Evolutionary conservation across 2,329 filamentous ascomycete genomes (phyloP).

Genomic region (Phialophora tarda): DNA sequence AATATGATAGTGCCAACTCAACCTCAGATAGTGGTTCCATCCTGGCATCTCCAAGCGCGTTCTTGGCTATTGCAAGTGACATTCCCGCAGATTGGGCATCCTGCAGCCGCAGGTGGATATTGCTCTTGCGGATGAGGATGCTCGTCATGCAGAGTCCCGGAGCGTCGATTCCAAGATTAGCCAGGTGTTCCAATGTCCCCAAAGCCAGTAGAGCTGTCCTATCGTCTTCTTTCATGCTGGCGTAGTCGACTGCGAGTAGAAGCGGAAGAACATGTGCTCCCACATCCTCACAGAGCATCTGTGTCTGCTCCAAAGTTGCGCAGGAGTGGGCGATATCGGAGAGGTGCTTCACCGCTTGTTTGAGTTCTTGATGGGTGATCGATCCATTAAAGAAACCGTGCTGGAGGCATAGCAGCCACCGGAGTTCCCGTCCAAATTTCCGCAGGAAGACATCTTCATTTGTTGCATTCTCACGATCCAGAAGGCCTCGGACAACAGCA

Average conservation of each 20-base stretch:
- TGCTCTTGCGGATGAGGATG: conserved; percentile 55
- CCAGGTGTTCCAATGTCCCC: conserved; percentile 54
- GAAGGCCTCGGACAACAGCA: background rate
- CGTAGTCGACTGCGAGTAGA: conserved; percentile 60
- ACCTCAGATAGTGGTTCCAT: conserved; percentile 55
- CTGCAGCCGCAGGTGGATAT: conserved; percentile 65
- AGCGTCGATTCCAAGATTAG: conserved; percentile 52
- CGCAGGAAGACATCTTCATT: conserved; percentile 25
- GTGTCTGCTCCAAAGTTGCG: conserved; percentile 50
- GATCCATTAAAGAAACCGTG: conserved; percentile 37
- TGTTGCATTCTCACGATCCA: background rate
- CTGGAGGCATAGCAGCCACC: conserved; percentile 24
- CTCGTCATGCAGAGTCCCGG: conserved; percentile 50
- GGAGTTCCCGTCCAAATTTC: conserved; percentile 26
- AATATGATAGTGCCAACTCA: conserved; percentile 71
- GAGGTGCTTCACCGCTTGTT: conserved; percentile 33
- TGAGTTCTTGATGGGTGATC: conserved; percentile 13
- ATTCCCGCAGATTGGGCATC: conserved; percentile 64
- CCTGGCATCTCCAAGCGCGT: conserved; percentile 50
- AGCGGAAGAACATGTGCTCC: conserved; percentile 59
- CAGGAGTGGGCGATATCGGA: conserved; percentile 52
- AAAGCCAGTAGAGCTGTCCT: conserved; percentile 57
- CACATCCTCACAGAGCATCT: conserved; percentile 56
- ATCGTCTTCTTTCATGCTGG: conserved; percentile 63
- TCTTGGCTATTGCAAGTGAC: conserved; percentile 64